Evolutionary conservation across 2,329 filamentous ascomycete species (phyloP).

Genomic region (Colletotrichum melonis): DNA sequence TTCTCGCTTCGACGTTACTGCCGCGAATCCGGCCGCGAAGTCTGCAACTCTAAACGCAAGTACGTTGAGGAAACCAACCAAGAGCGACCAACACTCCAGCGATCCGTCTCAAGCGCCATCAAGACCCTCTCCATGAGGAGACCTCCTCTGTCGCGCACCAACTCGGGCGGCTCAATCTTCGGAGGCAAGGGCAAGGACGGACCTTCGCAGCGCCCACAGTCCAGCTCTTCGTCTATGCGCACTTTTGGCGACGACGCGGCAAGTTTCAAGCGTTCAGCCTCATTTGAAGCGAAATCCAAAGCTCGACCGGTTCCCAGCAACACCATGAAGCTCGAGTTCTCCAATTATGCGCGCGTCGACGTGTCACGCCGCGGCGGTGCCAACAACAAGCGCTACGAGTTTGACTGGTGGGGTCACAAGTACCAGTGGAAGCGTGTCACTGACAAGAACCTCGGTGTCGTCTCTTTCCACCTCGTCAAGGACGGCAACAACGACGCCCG

Average conservation of each 20-base stretch:
- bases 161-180: constrained; percentile 47
- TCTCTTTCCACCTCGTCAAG: constrained; percentile 85
- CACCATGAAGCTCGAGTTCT: constrained; percentile 91
- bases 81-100: constrained; percentile 53
- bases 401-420: constrained; percentile 90
- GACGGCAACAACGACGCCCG: constrained; percentile 62
- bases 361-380: constrained; percentile 76
- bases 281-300: constrained; percentile 48
- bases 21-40: constrained; percentile 90
- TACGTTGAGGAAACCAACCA: constrained; percentile 66
- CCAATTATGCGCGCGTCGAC: constrained; percentile 95
- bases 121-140: constrained; percentile 55
- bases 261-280: constrained; percentile 42
- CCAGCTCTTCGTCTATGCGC: constrained; percentile 47
- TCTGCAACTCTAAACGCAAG: constrained; percentile 85
- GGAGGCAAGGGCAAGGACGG: constrained; percentile 39
- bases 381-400: constrained; percentile 82
- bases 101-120: constrained; percentile 61
- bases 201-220: constrained; percentile 45
- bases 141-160: constrained; percentile 47
- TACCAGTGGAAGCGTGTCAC: constrained; percentile 86
- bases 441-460: constrained; percentile 74
- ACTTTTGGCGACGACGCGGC: constrained; percentile 46
- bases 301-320: constrained; percentile 70
- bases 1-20: constrained; percentile 94